Conservation (phyloP, 345 rosid species). For the Gossypium rotundifolium region DNA sequence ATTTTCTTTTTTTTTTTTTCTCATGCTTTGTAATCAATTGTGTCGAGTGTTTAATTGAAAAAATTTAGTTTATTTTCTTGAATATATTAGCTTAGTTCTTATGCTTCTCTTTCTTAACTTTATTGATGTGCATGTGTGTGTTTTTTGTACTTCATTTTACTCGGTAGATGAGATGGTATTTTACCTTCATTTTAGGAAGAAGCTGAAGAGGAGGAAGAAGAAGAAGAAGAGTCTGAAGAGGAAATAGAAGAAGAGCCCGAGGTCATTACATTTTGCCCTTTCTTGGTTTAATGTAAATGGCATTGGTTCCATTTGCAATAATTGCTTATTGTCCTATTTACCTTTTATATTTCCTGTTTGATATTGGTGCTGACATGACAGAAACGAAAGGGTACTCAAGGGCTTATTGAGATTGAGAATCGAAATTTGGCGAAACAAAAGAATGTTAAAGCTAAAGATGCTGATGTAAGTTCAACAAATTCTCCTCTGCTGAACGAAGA, state of each 20-base stretch:
- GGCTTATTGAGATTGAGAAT: slow-evolving; percentile 79
- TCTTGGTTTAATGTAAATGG: neutral
- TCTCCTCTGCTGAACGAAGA: neutral
- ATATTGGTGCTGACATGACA: slow-evolving; percentile 20
- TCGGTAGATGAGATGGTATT: neutral
- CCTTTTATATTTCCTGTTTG: neutral
- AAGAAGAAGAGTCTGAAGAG: slow-evolving; percentile 32
- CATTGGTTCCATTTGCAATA: neutral
- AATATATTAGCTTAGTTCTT: neutral
- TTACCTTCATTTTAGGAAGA: slow-evolving; percentile 25
- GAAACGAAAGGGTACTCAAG: slow-evolving; percentile 74
- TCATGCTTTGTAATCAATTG: neutral
- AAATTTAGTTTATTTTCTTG: neutral
- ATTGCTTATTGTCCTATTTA: neutral
- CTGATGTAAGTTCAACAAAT: slow-evolving; percentile 42
- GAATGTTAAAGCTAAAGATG: slow-evolving; percentile 56
- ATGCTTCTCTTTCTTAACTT: slow-evolving; percentile 6
- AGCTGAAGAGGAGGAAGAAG: slow-evolving; percentile 24
- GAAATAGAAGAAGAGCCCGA: slow-evolving; percentile 43
- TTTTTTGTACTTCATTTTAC: neutral
- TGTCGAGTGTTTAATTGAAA: neutral
- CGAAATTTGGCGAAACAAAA: slow-evolving; percentile 73
- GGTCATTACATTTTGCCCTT: slow-evolving; percentile 18
- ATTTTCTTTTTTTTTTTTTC: neutral
- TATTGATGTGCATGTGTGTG: neutral